Conservation (phyloP, 2,329 filamentous ascomycete species). For the Penicillium sclerotigenum region DNA sequence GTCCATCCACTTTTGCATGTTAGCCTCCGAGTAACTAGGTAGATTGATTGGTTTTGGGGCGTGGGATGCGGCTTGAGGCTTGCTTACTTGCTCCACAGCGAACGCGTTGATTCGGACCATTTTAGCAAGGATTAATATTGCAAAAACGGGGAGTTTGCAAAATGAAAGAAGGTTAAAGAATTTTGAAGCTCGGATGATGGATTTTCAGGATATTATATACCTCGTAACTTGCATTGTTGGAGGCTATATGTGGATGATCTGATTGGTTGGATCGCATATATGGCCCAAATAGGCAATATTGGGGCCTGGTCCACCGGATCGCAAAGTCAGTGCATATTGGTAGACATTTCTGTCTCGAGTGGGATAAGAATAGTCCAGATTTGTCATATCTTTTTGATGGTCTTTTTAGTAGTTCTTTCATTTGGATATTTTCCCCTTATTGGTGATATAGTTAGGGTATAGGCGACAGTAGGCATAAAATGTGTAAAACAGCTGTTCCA, state of each 20-base stretch:
- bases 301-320: background rate
- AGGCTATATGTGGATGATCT: background rate
- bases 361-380: too few relatives aligned
- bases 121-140: background rate
- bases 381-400: too few relatives aligned
- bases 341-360: background rate
- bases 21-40: background rate
- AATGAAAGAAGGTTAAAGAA: background rate
- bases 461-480: too few relatives aligned
- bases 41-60: background rate
- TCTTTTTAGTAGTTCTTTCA: too few relatives aligned
- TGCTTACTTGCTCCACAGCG: slow-evolving; percentile 19
- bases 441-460: too few relatives aligned
- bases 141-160: background rate
- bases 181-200: background rate
- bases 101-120: slow-evolving; percentile 23
- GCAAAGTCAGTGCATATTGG: background rate
- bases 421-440: too few relatives aligned
- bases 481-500: too few relatives aligned
- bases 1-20: slow-evolving; percentile 54
- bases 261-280: slow-evolving; percentile 20
- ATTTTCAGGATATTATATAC: slow-evolving; percentile 1
- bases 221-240: background rate
- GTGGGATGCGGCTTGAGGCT: background rate
- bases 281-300: slow-evolving; percentile 11